Base-by-base conservation (phyloP, 148 eudicot genomes). In the Rhododendron griersonianum region DNA sequence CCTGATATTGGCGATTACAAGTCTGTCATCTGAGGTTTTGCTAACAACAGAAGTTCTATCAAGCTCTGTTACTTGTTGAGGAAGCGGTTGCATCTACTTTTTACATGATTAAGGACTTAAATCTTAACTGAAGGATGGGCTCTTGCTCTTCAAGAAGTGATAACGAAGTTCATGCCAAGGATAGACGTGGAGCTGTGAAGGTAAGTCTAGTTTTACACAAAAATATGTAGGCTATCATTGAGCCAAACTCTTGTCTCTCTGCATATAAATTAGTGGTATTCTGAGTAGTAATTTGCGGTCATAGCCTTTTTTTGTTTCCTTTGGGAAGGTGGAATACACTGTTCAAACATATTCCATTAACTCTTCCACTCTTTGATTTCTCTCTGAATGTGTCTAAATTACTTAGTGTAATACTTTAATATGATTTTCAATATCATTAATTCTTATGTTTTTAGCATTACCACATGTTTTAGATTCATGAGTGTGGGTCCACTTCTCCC, bases 1-100 rank as follows among this genome's bases (percentile, higher is more conserved):
- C 45, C 76, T 11, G 21, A 85, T 78, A 41, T 39, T 45, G 76
- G 50, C 21, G 61, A 74, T 25, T 85, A 79, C 39, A 65, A 85
- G 3, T 18, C 28, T 21, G 18, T 59, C 41, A 80, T 85, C 44
- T 30, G 39, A 67, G 87, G 75, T 21, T 65, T 78, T 33, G n/a
- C 45, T 63, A 28, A 67, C 61, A 16, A 10, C 23, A 23, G 28
- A 4, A 33, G 35, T 33, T 44, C 48, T 45, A 45, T 18, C 33
- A 83, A 18, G 85, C 51, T 18, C 18, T 67, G 19, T 16, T 8
- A n/a, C 33, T 83, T n/a, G 39, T 67, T 41, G 33, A 65, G 77
- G 75, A 83, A 83, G 65, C 67, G 59, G 51, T 41, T 63, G 85
- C 55, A 83, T 23, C 76, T 11, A 47, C 41, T 39, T 37, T 21